Conservation (phyloP, 2,329 filamentous ascomycete genomes). For the Monilinia laxa region DNA sequence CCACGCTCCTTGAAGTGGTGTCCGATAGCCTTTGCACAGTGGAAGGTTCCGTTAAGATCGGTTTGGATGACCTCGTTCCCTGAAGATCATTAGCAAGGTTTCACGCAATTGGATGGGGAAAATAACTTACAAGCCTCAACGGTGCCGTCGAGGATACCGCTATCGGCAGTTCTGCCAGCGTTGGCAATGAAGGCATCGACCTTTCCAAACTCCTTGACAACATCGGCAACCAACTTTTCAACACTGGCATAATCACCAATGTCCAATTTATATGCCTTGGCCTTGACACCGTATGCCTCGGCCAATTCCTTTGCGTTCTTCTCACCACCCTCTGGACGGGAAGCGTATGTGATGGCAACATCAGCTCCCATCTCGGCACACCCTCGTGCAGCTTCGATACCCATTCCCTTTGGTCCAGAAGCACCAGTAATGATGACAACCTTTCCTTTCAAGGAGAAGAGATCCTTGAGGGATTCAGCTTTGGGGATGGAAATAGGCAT, state of each 20-base stretch:
- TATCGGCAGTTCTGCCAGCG: conserved; percentile 68
- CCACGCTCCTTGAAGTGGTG: conserved; percentile 65
- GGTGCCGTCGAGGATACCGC: conserved; percentile 65
- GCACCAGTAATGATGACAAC: conserved; percentile 63
- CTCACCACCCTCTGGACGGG: conserved; percentile 59
- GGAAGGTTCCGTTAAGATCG: conserved; percentile 63
- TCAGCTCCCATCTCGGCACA: conserved; percentile 64
- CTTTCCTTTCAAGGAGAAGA: conserved; percentile 61
- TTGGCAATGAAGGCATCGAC: conserved; percentile 68
- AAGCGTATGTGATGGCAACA: conserved; percentile 66
- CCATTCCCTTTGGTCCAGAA: conserved; percentile 65
- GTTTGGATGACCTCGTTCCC: conserved; percentile 61
- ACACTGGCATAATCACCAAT: conserved; percentile 55
- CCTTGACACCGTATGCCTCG: conserved; percentile 62
- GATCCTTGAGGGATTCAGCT: conserved; percentile 56
- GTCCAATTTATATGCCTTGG: conserved; percentile 66
- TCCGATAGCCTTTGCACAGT: conserved; percentile 68
- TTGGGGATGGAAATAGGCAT: conserved; percentile 60
- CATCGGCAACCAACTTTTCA: conserved; percentile 54
- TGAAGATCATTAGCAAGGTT: background rate
- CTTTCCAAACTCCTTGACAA: conserved; percentile 68
- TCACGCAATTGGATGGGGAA: too few relatives aligned
- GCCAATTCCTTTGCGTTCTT: conserved; percentile 63
- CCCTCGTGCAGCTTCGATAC: conserved; percentile 64
- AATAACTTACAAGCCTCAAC: conserved; percentile 57